Evolutionary conservation across 192 early-diverging fungal genomes (phyloP).

Genomic region (Umbelopsis vinacea): DNA sequence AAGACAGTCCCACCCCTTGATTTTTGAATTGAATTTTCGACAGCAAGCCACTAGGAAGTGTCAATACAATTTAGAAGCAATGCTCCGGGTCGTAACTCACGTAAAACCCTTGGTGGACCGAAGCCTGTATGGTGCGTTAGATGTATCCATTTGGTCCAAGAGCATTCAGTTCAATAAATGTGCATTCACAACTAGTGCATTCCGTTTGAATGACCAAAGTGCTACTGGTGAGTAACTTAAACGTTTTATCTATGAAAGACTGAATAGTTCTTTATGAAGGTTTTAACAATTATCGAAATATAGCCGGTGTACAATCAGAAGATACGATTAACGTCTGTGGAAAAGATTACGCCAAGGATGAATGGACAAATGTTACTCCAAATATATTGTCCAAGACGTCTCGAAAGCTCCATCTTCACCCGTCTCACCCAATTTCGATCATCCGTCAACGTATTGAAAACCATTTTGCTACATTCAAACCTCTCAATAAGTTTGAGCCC

Average conservation of each 20-base stretch:
- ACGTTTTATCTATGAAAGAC: background rate
- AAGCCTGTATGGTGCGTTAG: background rate
- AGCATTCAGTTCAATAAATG: background rate
- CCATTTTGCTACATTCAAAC: slow-evolving; percentile 69
- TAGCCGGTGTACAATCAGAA: slow-evolving; percentile 4
- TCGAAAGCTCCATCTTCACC: slow-evolving; percentile 75
- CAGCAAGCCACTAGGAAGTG: background rate
- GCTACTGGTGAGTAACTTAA: background rate
- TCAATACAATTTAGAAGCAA: background rate
- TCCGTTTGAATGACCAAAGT: background rate
- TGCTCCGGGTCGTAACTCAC: background rate
- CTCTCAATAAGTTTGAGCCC: slow-evolving; percentile 72
- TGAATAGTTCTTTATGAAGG: no score
- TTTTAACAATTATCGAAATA: no score
- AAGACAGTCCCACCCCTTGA: slow-evolving; percentile 20
- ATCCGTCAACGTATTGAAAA: slow-evolving; percentile 79
- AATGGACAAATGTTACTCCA: slow-evolving; percentile 77
- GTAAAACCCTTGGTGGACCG: background rate
- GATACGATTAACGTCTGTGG: slow-evolving; percentile 45
- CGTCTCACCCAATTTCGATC: slow-evolving; percentile 86
- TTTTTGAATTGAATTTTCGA: background rate
- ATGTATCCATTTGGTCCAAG: background rate
- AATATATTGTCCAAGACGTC: slow-evolving; percentile 77
- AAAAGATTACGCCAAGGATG: slow-evolving; percentile 54
- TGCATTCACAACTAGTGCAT: slow-evolving; percentile 1